Conservation (phyloP, 768 basidiomycete species). For the Naganishia friedmannii region DNA sequence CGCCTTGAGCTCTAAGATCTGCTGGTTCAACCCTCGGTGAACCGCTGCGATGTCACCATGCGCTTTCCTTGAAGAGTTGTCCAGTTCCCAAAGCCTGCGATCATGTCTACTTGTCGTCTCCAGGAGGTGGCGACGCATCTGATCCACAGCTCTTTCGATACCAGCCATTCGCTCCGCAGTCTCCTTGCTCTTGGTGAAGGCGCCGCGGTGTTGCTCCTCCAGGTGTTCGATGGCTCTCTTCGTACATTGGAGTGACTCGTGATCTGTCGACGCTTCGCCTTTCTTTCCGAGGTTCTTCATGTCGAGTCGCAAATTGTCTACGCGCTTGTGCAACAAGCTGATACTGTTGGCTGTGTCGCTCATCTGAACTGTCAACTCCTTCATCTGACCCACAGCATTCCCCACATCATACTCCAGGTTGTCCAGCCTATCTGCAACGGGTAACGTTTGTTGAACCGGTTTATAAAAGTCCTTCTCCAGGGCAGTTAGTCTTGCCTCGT, state of each 20-base stretch:
- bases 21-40: not conserved
- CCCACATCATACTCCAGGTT: constrained; percentile 12
- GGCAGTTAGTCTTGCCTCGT: not conserved
- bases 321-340: not conserved
- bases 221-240: not conserved
- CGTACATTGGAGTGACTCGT: not conserved
- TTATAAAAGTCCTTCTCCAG: constrained; percentile 16
- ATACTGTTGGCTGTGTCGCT: not conserved
- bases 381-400: not conserved
- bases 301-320: constrained; percentile 2
- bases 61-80: not conserved
- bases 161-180: not conserved
- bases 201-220: not conserved
- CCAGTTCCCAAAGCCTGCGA: not conserved
- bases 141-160: not conserved
- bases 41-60: not conserved
- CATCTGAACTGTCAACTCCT: not conserved
- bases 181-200: not conserved
- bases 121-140: not conserved
- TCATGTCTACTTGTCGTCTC: not conserved
- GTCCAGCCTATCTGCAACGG: constrained; percentile 5
- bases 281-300: not conserved
- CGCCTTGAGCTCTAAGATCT: not conserved
- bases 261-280: not conserved
- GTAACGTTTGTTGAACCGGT: not conserved